Evolutionary conservation across 1,284 basidiomycete genomes (phyloP).

Genomic region (Puccinia brachypodii): DNA sequence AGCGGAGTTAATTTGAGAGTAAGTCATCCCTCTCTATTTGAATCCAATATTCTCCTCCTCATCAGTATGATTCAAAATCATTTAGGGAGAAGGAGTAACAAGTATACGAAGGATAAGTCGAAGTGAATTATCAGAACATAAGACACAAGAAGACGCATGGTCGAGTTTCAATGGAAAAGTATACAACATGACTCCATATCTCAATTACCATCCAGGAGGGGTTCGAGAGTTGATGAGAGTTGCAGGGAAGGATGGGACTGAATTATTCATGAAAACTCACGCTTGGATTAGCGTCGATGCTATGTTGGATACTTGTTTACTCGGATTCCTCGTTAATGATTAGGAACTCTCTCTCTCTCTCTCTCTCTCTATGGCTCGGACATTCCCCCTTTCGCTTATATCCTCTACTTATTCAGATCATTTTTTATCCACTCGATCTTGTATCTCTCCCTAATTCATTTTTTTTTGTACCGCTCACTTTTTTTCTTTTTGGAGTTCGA

Average conservation of each 20-base stretch:
- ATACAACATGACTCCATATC: conserved; percentile 92
- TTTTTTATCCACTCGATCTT: background rate
- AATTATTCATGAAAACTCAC: conserved; percentile 75
- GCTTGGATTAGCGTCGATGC: conserved; percentile 92
- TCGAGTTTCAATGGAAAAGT: conserved; percentile 88
- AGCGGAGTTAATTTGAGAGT: conserved; percentile 77
- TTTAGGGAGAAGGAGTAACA: conserved; percentile 54
- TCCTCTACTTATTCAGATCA: background rate
- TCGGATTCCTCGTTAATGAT: conserved; percentile 73
- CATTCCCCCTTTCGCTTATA: background rate
- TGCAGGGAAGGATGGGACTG: conserved; percentile 89
- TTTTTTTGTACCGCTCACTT: too few species aligned
- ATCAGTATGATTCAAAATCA: too few species aligned
- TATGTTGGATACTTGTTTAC: conserved; percentile 86
- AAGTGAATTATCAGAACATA: conserved; percentile 78
- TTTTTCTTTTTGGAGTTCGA: too few species aligned
- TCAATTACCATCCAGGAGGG: conserved; percentile 91
- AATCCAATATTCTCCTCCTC: background rate
- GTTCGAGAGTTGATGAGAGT: conserved; percentile 92
- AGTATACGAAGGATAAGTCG: conserved; percentile 72
- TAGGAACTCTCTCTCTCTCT: background rate
- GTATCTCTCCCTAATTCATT: too few species aligned
- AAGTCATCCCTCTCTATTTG: conserved; percentile 53
- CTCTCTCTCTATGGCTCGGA: background rate
- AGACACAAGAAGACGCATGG: conserved; percentile 86